Evolutionary conservation across 2,329 filamentous ascomycete genomes (phyloP), one percentile per base, ranked within the genome.

Genomic region (Fusarium napiforme): DNA sequence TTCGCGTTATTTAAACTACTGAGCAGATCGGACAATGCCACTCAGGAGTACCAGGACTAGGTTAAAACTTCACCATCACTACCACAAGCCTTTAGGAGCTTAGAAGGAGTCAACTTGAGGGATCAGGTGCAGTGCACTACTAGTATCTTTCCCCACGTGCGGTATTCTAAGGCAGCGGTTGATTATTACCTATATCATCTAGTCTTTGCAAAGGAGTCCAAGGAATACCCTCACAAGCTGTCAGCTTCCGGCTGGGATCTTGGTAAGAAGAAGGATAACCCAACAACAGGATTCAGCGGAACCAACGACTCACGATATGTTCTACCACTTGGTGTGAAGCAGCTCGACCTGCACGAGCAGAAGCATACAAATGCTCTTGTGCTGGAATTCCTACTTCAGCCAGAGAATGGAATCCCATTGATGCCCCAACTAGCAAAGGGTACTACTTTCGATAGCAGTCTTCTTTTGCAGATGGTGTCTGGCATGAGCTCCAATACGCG

Each of bases 171-270:
- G 67, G 80, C 78, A 0, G 84, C 83, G 0, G 85, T 94, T 4
- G 88, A 95, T 69, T 94, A 90, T 71, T 95, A 88, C 75, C 78
- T 95, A 0, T 79, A 81, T 0, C 78, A 84, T 9, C 76, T 91
- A 1, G 87, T 92, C 0, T 93, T 93, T 69, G 85, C 90, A 0
- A 89, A 85, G 37, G 87, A 91, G 28, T 86, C 89, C 68, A 90
- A 86, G 28, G 88, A 93, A 65, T 94, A 93, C 53, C 86, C 87
- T 0, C 62, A 84, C 14, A 93, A 93, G 67, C 80, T 94, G 0
- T 90, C 88, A 0, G 85, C 89, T 0, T 93, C 91, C 0, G 91
- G 90, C 0, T 94, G 91, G 92, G 91, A 94, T 67, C 81, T 93
- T 23, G 89, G 83, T 1, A 77, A 82, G 42, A 53, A 53, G 9